phyloP scores from a whole-genome alignment of 352 stramenopile genomes.

The Globisporangium camurandrum region DNA sequence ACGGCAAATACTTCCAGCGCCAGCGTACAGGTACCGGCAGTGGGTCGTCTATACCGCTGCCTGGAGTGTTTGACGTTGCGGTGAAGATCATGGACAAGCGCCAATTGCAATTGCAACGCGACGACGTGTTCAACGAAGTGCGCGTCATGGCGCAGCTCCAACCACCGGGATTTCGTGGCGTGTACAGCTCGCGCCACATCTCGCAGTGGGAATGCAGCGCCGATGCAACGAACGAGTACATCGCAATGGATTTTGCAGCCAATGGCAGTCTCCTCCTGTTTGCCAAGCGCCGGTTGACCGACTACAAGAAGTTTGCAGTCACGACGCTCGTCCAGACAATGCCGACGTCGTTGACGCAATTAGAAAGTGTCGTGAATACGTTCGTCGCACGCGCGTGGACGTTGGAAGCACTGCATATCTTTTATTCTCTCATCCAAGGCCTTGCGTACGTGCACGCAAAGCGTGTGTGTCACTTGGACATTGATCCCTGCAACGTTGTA shows the following conservation, averaged over 20 bases:
- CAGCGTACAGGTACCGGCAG: slow-evolving; percentile 9
- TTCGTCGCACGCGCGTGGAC: slow-evolving; percentile 67
- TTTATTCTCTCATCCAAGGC: slow-evolving; percentile 52
- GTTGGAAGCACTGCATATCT: slow-evolving; percentile 58
- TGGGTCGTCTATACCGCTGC: too few relatives aligned
- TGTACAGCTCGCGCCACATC: slow-evolving; percentile 54
- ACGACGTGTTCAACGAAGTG: slow-evolving; percentile 75
- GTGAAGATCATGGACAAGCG: slow-evolving; percentile 71
- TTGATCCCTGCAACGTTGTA: slow-evolving; percentile 76
- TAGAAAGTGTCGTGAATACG: slow-evolving; percentile 47
- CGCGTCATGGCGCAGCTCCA: slow-evolving; percentile 75
- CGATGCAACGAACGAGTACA: slow-evolving; percentile 70
- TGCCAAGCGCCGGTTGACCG: slow-evolving; percentile 46
- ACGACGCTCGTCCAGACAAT: slow-evolving; percentile 43
- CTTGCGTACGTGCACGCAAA: slow-evolving; percentile 75
- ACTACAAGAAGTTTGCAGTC: slow-evolving; percentile 65
- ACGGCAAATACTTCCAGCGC: slow-evolving; percentile 66
- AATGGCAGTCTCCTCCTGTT: slow-evolving; percentile 69
- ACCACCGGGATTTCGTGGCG: slow-evolving; percentile 42
- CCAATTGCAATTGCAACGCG: slow-evolving; percentile 58
- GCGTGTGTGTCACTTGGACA: slow-evolving; percentile 73
- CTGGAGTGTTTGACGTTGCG: slow-evolving; percentile 42
- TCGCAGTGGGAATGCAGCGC: slow-evolving; percentile 69
- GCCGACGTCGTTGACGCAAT: slow-evolving; percentile 28
- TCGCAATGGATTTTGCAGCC: slow-evolving; percentile 63